Conservation (phyloP, 176 grass and related monocot genomes). For the Aegilops longissima region DNA sequence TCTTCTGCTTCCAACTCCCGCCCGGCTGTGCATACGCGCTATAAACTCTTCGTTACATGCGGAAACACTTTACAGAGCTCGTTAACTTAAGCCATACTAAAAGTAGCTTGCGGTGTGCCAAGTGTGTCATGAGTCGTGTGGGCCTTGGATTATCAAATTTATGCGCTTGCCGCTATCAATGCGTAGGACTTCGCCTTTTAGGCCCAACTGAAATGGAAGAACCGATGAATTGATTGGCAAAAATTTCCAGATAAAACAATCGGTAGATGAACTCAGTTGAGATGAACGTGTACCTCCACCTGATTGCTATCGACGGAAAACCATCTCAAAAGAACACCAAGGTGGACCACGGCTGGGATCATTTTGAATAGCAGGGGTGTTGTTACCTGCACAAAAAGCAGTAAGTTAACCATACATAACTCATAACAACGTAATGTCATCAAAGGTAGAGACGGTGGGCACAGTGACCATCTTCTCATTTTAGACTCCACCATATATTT, state of each 20-base stretch:
- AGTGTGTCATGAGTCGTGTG: conserved; percentile 83
- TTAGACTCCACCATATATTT: not conserved
- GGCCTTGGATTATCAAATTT: conserved; percentile 76
- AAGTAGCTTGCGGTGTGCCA: conserved; percentile 43
- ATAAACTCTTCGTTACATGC: conserved; percentile 37
- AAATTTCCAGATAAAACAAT: conserved; percentile 40
- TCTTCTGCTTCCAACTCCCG: conserved; percentile 15
- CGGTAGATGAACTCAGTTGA: conserved; percentile 40
- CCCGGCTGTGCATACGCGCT: conserved; percentile 25
- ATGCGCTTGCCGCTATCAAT: conserved; percentile 86
- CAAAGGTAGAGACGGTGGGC: not conserved
- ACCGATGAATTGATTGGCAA: conserved; percentile 48
- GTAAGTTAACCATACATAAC: not conserved
- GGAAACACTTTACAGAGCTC: conserved; percentile 41
- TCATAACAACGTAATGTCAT: not conserved
- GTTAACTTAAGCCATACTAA: conserved; percentile 43
- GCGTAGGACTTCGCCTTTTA: conserved; percentile 71
- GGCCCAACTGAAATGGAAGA: conserved; percentile 74
- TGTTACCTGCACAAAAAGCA: conserved; percentile 68
- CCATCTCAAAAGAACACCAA: conserved; percentile 94
- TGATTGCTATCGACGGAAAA: conserved; percentile 89
- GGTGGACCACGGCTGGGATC: conserved; percentile 92
- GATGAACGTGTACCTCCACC: conserved; percentile 77
- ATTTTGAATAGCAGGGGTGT: conserved; percentile 98
- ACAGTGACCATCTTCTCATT: not conserved